Conservation (phyloP, 345 rosid genomes). For the Eucalyptus regnans region DNA sequence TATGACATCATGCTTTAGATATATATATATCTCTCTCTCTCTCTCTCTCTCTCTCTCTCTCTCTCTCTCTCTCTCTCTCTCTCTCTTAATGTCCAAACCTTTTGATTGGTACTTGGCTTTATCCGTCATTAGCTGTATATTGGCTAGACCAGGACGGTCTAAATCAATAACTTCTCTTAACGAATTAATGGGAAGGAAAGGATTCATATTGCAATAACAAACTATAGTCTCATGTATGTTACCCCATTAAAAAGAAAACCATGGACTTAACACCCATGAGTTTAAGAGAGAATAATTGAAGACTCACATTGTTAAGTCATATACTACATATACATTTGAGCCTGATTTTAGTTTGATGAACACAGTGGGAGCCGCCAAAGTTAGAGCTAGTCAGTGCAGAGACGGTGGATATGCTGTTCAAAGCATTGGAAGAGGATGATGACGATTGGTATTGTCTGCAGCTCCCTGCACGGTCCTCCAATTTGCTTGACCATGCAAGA, state of each 20-base stretch:
- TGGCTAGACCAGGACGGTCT: not conserved
- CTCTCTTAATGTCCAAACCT: not conserved
- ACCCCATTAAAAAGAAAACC: not conserved
- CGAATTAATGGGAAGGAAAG: not conserved
- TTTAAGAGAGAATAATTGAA: too few species aligned
- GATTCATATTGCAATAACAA: not conserved
- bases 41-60: too few species aligned
- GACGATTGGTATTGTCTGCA: not conserved
- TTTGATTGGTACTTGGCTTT: not conserved
- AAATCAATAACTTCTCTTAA: not conserved
- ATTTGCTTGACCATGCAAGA: not conserved
- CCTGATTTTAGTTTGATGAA: not conserved
- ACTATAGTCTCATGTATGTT: not conserved
- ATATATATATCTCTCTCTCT: too few species aligned
- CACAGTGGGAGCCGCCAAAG: not conserved
- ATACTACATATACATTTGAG: too few species aligned
- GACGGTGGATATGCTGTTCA: not conserved
- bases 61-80: too few species aligned
- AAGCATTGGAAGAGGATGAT: not conserved
- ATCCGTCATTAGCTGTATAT: not conserved
- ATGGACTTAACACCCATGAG: not conserved
- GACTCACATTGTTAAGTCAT: not conserved
- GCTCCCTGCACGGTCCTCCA: not conserved
- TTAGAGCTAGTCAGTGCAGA: not conserved
- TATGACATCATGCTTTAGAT: not conserved